phyloP scores from a whole-genome alignment of 2,329 filamentous ascomycete genomes.

The Beauveria medogensis region DNA sequence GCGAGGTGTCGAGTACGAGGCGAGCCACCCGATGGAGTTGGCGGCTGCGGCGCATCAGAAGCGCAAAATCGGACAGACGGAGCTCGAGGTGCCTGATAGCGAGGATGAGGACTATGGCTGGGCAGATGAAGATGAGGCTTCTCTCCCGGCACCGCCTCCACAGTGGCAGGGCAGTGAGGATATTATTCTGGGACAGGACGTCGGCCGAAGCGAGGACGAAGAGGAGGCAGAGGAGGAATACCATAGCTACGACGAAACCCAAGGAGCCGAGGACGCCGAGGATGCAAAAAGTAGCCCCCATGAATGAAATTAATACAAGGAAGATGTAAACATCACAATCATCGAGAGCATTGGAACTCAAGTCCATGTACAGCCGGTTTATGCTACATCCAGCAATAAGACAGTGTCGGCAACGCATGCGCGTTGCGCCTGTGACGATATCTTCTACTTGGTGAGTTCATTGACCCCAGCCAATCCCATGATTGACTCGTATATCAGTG shows the following conservation, averaged over 20 bases:
- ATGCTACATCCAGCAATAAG: neutral
- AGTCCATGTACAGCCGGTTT: neutral
- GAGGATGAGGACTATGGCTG: conserved; percentile 65
- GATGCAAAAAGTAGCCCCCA: conserved; percentile 5
- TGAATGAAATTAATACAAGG: conserved; percentile 5
- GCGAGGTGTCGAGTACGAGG: conserved; percentile 32
- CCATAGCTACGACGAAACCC: conserved; percentile 16
- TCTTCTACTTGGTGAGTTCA: too few relatives aligned
- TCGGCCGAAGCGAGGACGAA: conserved; percentile 32
- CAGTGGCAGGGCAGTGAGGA: conserved; percentile 63
- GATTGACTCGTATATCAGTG: too few relatives aligned
- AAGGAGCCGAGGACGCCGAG: conserved; percentile 13
- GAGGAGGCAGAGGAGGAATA: conserved; percentile 20
- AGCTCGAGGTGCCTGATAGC: conserved; percentile 52
- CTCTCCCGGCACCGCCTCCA: conserved; percentile 51
- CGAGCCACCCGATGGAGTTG: conserved; percentile 24
- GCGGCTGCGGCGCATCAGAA: conserved; percentile 42
- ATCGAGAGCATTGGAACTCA: neutral
- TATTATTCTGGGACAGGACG: conserved; percentile 43
- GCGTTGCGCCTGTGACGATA: too few relatives aligned
- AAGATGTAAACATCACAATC: neutral
- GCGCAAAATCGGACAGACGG: conserved; percentile 54
- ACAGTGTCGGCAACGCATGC: too few relatives aligned
- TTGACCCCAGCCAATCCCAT: too few relatives aligned
- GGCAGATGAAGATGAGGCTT: conserved; percentile 57